phyloP scores from a whole-genome alignment of 2,329 filamentous ascomycete genomes.

The Ophiostoma angusticollis region DNA sequence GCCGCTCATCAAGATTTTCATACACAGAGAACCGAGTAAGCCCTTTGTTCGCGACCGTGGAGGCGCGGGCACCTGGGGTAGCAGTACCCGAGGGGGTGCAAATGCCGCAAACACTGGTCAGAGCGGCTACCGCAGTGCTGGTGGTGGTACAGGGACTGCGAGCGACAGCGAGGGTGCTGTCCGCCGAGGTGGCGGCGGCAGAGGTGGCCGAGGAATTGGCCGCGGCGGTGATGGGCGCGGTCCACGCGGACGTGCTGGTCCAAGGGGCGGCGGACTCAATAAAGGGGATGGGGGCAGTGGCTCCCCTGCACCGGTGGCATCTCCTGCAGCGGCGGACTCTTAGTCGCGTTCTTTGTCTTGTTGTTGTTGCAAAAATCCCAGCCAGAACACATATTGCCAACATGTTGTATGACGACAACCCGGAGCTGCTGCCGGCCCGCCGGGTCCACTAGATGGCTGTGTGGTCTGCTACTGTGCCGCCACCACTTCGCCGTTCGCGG shows the following conservation, averaged over 20 bases:
- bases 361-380: neutral
- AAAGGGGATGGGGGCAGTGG: constrained; percentile 46
- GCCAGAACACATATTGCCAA: neutral
- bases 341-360: too few species aligned
- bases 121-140: constrained; percentile 75
- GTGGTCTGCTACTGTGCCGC: too few species aligned
- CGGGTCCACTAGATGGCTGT: too few species aligned
- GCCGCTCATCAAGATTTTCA: constrained; percentile 72
- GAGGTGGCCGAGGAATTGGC: constrained; percentile 33
- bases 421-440: too few species aligned
- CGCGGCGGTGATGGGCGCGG: constrained; percentile 47
- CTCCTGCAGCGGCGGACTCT: too few species aligned
- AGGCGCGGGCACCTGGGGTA: constrained; percentile 55
- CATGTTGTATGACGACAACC: neutral
- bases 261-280: constrained; percentile 14
- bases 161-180: constrained; percentile 50
- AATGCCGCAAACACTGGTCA: constrained; percentile 33
- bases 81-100: constrained; percentile 49
- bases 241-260: constrained; percentile 41
- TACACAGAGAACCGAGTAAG: constrained; percentile 35
- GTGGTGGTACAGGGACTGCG: constrained; percentile 66
- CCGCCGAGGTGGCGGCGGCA: constrained; percentile 42
- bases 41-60: constrained; percentile 38
- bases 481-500: too few species aligned
- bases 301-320: constrained; percentile 38